A percentile compares a stretch with the other conserved stretches of the same genome.
These are phyloP conservation scores for Purpureocillium takamizusanense DNA, from an alignment of 2,329 filamentous ascomycete species.

Conservation along the genomic window DNA sequence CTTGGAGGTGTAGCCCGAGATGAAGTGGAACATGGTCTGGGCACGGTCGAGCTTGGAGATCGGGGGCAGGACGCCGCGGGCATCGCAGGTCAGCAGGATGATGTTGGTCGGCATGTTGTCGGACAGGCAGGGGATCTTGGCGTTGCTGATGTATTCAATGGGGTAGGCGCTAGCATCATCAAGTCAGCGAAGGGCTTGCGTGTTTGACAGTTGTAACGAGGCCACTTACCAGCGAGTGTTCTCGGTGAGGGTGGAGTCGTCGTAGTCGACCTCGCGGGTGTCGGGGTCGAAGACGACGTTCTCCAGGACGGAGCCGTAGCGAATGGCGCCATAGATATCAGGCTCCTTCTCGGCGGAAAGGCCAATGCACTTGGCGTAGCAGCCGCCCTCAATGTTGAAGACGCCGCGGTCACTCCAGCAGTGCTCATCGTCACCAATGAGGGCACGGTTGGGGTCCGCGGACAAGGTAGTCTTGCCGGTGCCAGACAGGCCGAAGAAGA, in stretches of 20 bases:
- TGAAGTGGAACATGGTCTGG: constrained; percentile 99
- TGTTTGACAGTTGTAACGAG: not conserved
- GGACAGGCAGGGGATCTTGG: constrained; percentile 93
- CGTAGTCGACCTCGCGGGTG: constrained; percentile 88
- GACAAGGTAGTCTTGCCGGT: constrained; percentile 98
- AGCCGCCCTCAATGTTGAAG: constrained; percentile 99
- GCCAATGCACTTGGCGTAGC: constrained; percentile 98
- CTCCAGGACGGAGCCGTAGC: constrained; percentile 93
- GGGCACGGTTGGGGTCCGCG: constrained; percentile 87
- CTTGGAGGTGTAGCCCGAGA: constrained; percentile 98
- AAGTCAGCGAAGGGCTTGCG: constrained; percentile 5
- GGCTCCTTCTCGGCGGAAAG: constrained; percentile 98
- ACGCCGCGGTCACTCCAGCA: constrained; percentile 96
- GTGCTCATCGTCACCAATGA: constrained; percentile 99
- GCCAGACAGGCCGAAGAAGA: constrained; percentile 98
- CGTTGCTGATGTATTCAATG: constrained; percentile 98
- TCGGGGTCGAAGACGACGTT: constrained; percentile 95
- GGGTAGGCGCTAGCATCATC: constrained; percentile 63
- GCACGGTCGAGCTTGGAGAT: constrained; percentile 93
- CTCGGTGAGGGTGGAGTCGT: constrained; percentile 89
- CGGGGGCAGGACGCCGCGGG: constrained; percentile 90
- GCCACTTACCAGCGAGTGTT: constrained; percentile 70
- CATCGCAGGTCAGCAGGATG: constrained; percentile 95
- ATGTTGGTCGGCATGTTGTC: constrained; percentile 90
- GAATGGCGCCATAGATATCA: constrained; percentile 93